phyloP scores from a whole-genome alignment of 2,329 filamentous ascomycete genomes.

The Colletotrichum limetticola region DNA sequence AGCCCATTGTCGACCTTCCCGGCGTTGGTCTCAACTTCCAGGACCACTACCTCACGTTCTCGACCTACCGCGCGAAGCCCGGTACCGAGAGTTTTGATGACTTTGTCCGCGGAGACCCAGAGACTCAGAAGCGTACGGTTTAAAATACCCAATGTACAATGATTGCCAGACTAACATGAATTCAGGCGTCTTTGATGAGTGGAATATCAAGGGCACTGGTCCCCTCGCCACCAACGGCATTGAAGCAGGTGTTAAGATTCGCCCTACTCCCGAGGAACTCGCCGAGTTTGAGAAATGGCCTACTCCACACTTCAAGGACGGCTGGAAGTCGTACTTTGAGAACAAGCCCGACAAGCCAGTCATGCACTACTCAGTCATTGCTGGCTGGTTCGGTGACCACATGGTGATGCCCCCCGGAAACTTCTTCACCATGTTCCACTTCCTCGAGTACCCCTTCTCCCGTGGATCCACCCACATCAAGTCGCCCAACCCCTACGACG shows the following conservation, averaged over 20 bases:
- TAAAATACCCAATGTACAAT: too few relatives aligned
- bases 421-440: slow-evolving; percentile 88
- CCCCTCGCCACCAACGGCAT: slow-evolving; percentile 83
- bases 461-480: slow-evolving; percentile 77
- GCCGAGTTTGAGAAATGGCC: slow-evolving; percentile 78
- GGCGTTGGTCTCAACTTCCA: slow-evolving; percentile 83
- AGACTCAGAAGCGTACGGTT: slow-evolving; percentile 71
- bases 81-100: slow-evolving; percentile 84
- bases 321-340: slow-evolving; percentile 87
- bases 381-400: slow-evolving; percentile 72
- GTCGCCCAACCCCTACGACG: slow-evolving; percentile 77
- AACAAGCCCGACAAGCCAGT: slow-evolving; percentile 87
- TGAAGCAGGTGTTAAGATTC: slow-evolving; percentile 82
- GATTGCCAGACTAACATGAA: slow-evolving; percentile 10
- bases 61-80: slow-evolving; percentile 77
- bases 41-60: slow-evolving; percentile 79
- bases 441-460: slow-evolving; percentile 82
- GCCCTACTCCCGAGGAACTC: slow-evolving; percentile 76
- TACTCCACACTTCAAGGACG: slow-evolving; percentile 76
- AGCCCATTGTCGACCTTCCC: slow-evolving; percentile 76
- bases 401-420: slow-evolving; percentile 77
- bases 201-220: slow-evolving; percentile 82
- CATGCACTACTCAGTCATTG: slow-evolving; percentile 85
- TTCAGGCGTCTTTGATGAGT: slow-evolving; percentile 75
- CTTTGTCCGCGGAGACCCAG: slow-evolving; percentile 78